Percentiles rank a stretch among this genome's conserved stretches.
Conservation (phyloP, 1,284 basidiomycete species). For the Austropuccinia psidii region DNA sequence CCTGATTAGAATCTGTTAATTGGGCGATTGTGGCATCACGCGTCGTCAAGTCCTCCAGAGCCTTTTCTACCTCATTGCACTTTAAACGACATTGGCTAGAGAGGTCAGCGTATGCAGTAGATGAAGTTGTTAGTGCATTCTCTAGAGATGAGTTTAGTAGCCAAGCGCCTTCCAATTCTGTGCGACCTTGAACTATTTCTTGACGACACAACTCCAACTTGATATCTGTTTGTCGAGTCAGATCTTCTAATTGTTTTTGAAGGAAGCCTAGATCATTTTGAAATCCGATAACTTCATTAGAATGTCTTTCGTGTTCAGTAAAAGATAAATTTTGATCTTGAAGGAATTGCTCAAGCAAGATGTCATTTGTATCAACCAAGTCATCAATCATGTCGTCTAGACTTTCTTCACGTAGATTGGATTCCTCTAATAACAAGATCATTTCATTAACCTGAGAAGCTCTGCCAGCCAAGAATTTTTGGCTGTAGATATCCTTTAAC, state of each 20-base stretch:
- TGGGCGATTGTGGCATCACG: neutral
- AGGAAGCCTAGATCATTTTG: neutral
- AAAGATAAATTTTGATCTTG: neutral
- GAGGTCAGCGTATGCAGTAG: neutral
- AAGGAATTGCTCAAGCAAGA: neutral
- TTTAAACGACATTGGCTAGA: neutral
- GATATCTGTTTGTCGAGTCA: neutral
- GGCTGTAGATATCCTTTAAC: neutral
- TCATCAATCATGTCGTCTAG: slow-evolving; percentile 11
- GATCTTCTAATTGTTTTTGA: neutral
- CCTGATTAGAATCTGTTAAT: neutral
- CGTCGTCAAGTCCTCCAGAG: neutral
- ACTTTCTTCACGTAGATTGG: slow-evolving; percentile 2
- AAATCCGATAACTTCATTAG: neutral
- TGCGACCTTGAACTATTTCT: neutral
- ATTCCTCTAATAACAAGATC: slow-evolving; percentile 9
- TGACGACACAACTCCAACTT: neutral
- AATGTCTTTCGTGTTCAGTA: neutral
- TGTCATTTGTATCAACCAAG: slow-evolving; percentile 10
- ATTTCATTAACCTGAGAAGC: slow-evolving; percentile 22
- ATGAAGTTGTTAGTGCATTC: neutral
- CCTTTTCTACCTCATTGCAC: neutral
- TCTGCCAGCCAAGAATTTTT: slow-evolving; percentile 14
- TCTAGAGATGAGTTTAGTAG: neutral
- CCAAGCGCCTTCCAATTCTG: neutral